Evolutionary conservation across 208 protist species (phyloP), one percentile per base, ranked within the genome.

Genomic region (Endotrypanum monterogeii): DNA sequence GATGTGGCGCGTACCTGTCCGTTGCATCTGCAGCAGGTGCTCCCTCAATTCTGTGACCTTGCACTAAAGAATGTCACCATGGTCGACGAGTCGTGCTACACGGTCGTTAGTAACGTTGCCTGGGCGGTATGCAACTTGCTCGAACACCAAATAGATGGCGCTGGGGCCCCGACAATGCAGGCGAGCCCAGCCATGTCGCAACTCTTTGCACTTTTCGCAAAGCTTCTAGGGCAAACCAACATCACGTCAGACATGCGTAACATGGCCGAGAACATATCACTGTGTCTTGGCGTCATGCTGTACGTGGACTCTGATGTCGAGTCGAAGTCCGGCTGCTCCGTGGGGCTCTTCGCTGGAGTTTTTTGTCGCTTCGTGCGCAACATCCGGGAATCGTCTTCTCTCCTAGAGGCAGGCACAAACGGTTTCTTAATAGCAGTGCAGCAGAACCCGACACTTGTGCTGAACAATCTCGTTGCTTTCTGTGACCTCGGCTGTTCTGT

Each of bases 361-460:
- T 96, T 94, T 68, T 90, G 88, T 71, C 83, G 85, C 78, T 93
- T 89, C 58, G 87, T 94, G 81, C 89, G 89, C 32, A 89, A 90
- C 81, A 87, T 96, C 69, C 80, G 86, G 44, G 77, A 83, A 14
- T 82, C 81, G 9, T 74, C 84, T 16, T 82, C 90, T 16, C 82
- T 90, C 58, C 83, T 83, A 63, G 88, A 87, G 72, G 68, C 80
- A 25, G 80, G 85, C 20, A 74, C 90, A 35, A 76, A 74, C 28
- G 92, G 90, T 0, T 96, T 94, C 61, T 66, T 96, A 12, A 66
- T 82, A 20, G 75, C 83, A 12, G 73, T 87, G 32, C 87, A 85
- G 69, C 77, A 85, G 48, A 69, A 85, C n/a, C 74, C 78, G 6
- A 39, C 30, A 28, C 11, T 68, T 32, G 76, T 73, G 9, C 41